These are phyloP conservation scores for Lachancea mirantina DNA, from an alignment of 805 yeast species.

Conservation along the genomic window DNA sequence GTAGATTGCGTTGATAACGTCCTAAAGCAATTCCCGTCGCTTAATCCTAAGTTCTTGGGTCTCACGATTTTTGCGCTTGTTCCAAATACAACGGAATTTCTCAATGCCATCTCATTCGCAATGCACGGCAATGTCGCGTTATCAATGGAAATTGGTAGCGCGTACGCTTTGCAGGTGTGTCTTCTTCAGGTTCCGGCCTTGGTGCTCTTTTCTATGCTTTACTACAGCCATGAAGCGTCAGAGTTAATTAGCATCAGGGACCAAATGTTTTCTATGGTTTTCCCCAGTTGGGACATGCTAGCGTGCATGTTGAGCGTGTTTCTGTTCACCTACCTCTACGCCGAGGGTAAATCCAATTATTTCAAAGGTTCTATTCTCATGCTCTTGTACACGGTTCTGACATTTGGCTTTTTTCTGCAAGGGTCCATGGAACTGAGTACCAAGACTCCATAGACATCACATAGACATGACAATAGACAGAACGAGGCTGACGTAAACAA, in stretches of 20 bases:
- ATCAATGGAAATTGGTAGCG: slow-evolving; percentile 96
- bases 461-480: slow-evolving; percentile 1
- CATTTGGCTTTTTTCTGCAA: slow-evolving; percentile 72
- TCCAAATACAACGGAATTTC: slow-evolving; percentile 94
- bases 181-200: slow-evolving; percentile 87
- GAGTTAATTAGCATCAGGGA: slow-evolving; percentile 29
- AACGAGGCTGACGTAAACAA: too few relatives aligned
- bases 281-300: slow-evolving; percentile 93
- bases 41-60: slow-evolving; percentile 86
- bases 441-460: slow-evolving; percentile 1
- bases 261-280: slow-evolving; percentile 68
- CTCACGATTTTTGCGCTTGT: slow-evolving; percentile 91
- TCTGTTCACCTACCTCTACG: slow-evolving; percentile 85
- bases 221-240: slow-evolving; percentile 32
- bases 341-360: slow-evolving; percentile 94
- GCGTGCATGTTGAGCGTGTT: slow-evolving; percentile 81
- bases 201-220: slow-evolving; percentile 65
- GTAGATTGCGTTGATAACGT: slow-evolving; percentile 92
- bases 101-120: slow-evolving; percentile 95
- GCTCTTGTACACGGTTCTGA: slow-evolving; percentile 64
- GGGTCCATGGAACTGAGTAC: slow-evolving; percentile 21
- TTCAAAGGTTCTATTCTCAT: slow-evolving; percentile 90
- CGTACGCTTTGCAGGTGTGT: slow-evolving; percentile 94
- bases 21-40: slow-evolving; percentile 57
- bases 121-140: slow-evolving; percentile 92